These are phyloP conservation scores for Monosporozyma yasuniensis DNA, from an alignment of 805 yeast genomes.

Conservation along the genomic window DNA sequence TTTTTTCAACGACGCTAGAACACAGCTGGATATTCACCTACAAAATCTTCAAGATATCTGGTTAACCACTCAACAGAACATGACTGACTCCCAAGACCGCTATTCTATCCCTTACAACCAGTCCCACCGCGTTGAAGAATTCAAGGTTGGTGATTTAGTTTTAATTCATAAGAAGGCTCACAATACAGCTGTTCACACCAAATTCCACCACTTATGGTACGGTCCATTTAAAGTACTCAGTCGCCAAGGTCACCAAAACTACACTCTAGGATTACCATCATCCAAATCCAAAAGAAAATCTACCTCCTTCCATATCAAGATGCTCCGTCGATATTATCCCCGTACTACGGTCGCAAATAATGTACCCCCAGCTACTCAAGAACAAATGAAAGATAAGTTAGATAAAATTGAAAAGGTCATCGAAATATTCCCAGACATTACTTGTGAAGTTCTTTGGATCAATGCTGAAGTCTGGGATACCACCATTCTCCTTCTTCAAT, in stretches of 20 bases:
- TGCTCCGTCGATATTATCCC: not conserved
- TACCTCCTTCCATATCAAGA: no score
- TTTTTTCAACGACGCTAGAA: no score
- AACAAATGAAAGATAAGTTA: not conserved
- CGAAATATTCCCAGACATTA: not conserved
- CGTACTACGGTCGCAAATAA: not conserved
- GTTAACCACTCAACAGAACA: not conserved
- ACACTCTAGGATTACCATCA: no score
- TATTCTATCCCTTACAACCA: not conserved
- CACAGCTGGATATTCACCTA: no score
- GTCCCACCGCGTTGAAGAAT: not conserved
- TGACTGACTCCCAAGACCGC: not conserved
- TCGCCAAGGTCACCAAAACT: no score
- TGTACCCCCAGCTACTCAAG: not conserved
- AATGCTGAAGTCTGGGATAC: slow-evolving; percentile 4
- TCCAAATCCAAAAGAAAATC: no score
- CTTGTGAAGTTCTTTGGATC: slow-evolving; percentile 1
- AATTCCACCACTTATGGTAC: slow-evolving; percentile 3
- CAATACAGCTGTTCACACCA: not conserved
- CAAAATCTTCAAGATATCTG: not conserved
- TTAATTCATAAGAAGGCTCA: slow-evolving; percentile 1
- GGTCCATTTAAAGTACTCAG: slow-evolving; percentile 3
- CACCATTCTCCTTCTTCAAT: not conserved
- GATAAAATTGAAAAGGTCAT: not conserved
- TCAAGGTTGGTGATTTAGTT: not conserved